Percentiles rank a stretch among this genome's conserved stretches.
These are phyloP conservation scores for Raffaelea albimanens DNA, from an alignment of 2,329 filamentous ascomycete species.

Conservation along the genomic window DNA sequence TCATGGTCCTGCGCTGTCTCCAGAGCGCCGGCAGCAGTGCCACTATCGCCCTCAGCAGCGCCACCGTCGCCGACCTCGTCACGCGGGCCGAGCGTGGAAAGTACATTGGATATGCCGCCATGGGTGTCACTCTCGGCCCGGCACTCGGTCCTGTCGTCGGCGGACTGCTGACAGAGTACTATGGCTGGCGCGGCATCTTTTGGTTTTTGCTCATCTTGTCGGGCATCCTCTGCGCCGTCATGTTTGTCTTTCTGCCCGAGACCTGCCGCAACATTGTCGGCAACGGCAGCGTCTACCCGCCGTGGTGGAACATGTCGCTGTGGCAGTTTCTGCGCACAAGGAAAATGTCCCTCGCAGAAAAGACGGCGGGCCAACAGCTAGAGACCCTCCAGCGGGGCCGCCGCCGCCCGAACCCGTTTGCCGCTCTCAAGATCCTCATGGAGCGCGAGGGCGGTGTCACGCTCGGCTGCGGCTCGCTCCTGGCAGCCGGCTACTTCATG, in stretches of 20 bases:
- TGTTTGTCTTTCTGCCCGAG: slow-evolving; percentile 34
- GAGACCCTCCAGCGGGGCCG: slow-evolving; percentile 7
- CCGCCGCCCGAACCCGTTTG: slow-evolving; percentile 16
- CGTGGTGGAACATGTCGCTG: slow-evolving; percentile 12
- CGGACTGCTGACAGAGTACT: slow-evolving; percentile 38
- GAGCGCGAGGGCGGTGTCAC: slow-evolving; percentile 18
- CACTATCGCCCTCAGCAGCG: slow-evolving; percentile 11
- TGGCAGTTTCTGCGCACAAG: slow-evolving; percentile 7
- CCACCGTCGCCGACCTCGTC: slow-evolving; percentile 17
- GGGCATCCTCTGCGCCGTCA: slow-evolving; percentile 22
- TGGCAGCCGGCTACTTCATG: slow-evolving; percentile 18
- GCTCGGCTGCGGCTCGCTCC: slow-evolving; percentile 14
- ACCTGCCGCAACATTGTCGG: slow-evolving; percentile 39
- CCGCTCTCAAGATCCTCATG: slow-evolving; percentile 15
- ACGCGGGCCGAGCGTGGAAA: slow-evolving; percentile 46
- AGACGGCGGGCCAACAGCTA: background rate
- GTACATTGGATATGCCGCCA: slow-evolving; percentile 38
- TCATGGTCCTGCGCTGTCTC: slow-evolving; percentile 36
- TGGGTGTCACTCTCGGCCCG: slow-evolving; percentile 30
- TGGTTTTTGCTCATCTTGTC: slow-evolving; percentile 42
- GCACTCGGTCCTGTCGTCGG: slow-evolving; percentile 40
- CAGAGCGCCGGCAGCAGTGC: slow-evolving; percentile 33
- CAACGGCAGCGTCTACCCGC: slow-evolving; percentile 28
- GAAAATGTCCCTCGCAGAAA: slow-evolving; percentile 1
- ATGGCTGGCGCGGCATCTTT: slow-evolving; percentile 45